These are phyloP conservation scores for Fusarium drepaniforme DNA, from an alignment of 2,329 filamentous ascomycete species.

Conservation along the genomic window DNA sequence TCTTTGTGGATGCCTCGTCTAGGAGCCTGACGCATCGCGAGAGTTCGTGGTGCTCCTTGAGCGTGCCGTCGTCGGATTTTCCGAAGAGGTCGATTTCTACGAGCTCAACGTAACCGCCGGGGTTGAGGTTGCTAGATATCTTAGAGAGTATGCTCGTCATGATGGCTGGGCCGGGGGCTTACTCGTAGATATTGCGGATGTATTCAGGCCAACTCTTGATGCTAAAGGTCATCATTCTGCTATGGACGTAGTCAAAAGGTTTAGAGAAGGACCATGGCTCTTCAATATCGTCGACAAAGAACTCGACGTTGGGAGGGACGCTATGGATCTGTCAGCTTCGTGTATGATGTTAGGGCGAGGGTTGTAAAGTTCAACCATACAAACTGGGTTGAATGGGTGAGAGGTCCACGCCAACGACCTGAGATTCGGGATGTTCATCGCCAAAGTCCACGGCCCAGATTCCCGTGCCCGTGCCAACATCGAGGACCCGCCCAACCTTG, in stretches of 20 bases:
- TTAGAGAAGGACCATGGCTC: conserved; percentile 29
- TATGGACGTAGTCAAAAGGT: conserved; percentile 39
- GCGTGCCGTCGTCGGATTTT: conserved; percentile 25
- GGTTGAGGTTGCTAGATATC: conserved; percentile 17
- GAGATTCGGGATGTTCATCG: conserved; percentile 22
- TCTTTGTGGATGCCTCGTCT: conserved; percentile 17
- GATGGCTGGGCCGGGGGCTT: not conserved
- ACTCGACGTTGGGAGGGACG: conserved; percentile 34
- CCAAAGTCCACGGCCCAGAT: conserved; percentile 38
- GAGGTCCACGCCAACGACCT: conserved; percentile 29
- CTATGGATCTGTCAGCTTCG: not conserved
- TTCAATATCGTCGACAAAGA: conserved; percentile 37
- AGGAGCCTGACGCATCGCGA: conserved; percentile 14
- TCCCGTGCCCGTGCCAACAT: conserved; percentile 36
- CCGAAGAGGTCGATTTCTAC: conserved; percentile 30
- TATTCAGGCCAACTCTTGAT: conserved; percentile 31
- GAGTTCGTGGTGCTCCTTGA: conserved; percentile 14
- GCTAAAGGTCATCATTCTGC: conserved; percentile 35
- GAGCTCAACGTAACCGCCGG: conserved; percentile 28
- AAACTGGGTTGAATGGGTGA: conserved; percentile 35
- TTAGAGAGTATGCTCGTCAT: not conserved
- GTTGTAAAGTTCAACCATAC: not conserved
- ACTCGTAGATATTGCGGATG: conserved; percentile 22
- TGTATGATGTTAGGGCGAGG: not conserved
- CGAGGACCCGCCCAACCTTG: conserved; percentile 26